These are phyloP conservation scores for Rhodotorula sphaerocarpa DNA, from an alignment of 768 basidiomycete species.

Conservation along the genomic window DNA sequence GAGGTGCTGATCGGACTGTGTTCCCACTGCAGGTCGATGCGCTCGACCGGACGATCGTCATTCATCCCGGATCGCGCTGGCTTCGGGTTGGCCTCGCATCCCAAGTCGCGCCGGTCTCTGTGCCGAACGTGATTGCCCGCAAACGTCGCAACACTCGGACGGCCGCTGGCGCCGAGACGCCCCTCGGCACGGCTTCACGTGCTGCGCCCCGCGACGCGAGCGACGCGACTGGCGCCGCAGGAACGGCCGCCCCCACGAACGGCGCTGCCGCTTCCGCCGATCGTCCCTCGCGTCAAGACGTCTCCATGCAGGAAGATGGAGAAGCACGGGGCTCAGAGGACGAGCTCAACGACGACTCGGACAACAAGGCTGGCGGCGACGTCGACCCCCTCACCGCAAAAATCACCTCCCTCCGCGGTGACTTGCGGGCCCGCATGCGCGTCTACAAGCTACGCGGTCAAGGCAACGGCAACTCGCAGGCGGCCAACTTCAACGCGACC, in stretches of 20 bases:
- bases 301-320: no score
- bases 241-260: no score
- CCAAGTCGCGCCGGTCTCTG: conserved; percentile 31
- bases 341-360: no score
- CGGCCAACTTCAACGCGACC: conserved; percentile 60
- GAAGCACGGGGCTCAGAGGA: no score
- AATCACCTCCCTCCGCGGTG: conserved; percentile 50
- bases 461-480: conserved; percentile 39
- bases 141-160: background rate
- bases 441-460: conserved; percentile 59
- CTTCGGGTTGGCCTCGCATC: conserved; percentile 39
- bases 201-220: no score
- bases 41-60: conserved; percentile 35
- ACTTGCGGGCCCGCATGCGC: conserved; percentile 43
- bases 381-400: conserved; percentile 54
- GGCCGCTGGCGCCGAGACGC: no score
- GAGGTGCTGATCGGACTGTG: no score
- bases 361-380: background rate
- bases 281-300: no score
- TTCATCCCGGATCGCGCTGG: conserved; percentile 40
- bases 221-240: no score
- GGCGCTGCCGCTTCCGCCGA: no score
- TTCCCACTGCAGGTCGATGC: no score
- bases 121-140: conserved; percentile 39
- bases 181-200: no score